Evolutionary conservation across 2,329 filamentous ascomycete species (phyloP), one percentile per base, ranked within the genome.

Genomic region (Fusarium sp.): DNA sequence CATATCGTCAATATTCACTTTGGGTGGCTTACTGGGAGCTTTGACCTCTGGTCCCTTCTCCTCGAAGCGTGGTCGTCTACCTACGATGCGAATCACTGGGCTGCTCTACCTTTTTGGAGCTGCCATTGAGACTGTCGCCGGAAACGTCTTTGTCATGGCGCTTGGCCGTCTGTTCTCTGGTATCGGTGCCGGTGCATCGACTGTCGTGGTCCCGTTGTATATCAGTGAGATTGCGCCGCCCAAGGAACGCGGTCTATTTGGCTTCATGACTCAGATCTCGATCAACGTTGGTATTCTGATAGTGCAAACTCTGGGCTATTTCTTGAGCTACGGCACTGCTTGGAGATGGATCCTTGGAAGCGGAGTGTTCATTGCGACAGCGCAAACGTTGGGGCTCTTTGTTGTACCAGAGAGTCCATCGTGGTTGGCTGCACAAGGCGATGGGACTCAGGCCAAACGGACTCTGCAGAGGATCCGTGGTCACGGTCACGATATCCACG

Each of bases 171-270:
- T 97, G 21, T 76, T 98, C 15, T 90, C 92, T 10, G 96, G 96
- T 12, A 76, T 97, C 3, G 94, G 92, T 8, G 94, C 94, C 7
- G 96, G 96, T 21, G 93, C 94, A 4, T 88, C 94, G 2, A 95
- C 96, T 4, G 96, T 99, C 20, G 92, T 97, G 34, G 94, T 96
- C 4, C 96, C 96, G 1, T 87, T 99, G 20, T 99, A 97, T 82
- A 93, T 99, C 70, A 94, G 93, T 44, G 96, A 99, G 78, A 87
- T 97, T 24, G 90, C 94, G 0, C 96, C 95, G 6, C 88, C 88
- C 0, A 81, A 83, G 17, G 86, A 90, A 68, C 88, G 89, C 54
- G 94, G 94, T 7, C 88, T 97, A 65, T 98, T 97, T 74, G 88
- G 88, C 14, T 85, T 87, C 55, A 91, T 96, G 79, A 98, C 96